phyloP scores from a whole-genome alignment of 2,329 filamentous ascomycete genomes.

The Teratosphaeria pseudoeucalypti region DNA sequence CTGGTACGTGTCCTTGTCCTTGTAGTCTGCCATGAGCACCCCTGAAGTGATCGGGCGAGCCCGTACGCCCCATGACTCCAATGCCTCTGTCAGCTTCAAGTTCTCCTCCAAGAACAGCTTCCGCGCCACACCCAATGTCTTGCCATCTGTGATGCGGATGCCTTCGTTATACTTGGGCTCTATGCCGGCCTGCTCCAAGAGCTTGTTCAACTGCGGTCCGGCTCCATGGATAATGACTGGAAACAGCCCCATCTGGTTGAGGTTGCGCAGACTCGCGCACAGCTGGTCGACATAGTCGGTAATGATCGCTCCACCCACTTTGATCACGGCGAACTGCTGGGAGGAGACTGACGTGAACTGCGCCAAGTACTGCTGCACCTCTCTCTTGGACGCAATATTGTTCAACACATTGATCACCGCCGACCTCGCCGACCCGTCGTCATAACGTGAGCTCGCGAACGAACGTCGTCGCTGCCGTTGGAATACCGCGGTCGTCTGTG shows the following conservation, averaged over 20 bases:
- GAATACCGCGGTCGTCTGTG: neutral
- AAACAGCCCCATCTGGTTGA: slow-evolving; percentile 89
- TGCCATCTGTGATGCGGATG: slow-evolving; percentile 88
- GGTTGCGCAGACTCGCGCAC: slow-evolving; percentile 77
- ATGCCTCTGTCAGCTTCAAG: slow-evolving; percentile 76
- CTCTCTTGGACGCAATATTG: slow-evolving; percentile 90
- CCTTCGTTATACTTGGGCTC: slow-evolving; percentile 95
- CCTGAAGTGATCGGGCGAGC: slow-evolving; percentile 82
- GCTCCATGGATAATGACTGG: slow-evolving; percentile 93
- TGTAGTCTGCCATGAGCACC: slow-evolving; percentile 85
- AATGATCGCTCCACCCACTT: slow-evolving; percentile 92
- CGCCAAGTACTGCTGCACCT: slow-evolving; percentile 94
- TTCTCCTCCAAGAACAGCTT: slow-evolving; percentile 95
- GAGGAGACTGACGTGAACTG: slow-evolving; percentile 95
- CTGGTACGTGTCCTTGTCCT: slow-evolving; percentile 93
- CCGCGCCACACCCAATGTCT: slow-evolving; percentile 81
- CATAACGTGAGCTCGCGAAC: slow-evolving; percentile 18
- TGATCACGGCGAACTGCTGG: slow-evolving; percentile 96
- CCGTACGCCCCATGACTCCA: slow-evolving; percentile 81
- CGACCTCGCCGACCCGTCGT: slow-evolving; percentile 56
- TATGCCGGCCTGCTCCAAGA: slow-evolving; percentile 80
- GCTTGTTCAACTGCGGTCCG: slow-evolving; percentile 86
- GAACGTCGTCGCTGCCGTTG: slow-evolving; percentile 3
- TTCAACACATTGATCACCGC: slow-evolving; percentile 85
- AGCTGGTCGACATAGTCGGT: slow-evolving; percentile 89